Base-by-base conservation (phyloP, 1,284 basidiomycete genomes). In the Leccinum griseonigrum region DNA sequence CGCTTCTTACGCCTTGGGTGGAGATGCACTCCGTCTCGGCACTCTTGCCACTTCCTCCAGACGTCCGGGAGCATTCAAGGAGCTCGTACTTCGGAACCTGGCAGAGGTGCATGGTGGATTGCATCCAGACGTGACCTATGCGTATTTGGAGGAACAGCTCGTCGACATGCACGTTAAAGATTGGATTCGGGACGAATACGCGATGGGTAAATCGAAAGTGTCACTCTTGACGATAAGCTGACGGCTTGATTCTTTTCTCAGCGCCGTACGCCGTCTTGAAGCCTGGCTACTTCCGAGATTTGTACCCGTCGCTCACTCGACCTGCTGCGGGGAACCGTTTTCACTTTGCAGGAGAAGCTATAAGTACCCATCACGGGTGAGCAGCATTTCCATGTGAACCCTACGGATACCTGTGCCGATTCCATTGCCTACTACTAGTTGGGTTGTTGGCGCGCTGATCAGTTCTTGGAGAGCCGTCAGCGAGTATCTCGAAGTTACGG, bases 381-480 rank as follows among this genome's bases (percentile, higher is more conserved):
- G 52, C 29, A 26, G 2, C 4, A n/a, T n/a, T 22, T 14, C 3
- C 2, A 36, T 7, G 3, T 32, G 16, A 22, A n/a, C 10, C 2
- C 0, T 4, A n/a, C 6, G 13, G 6, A 4, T 0, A 10, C 5
- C 4, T 1, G 16, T 11, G 5, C 16, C 32, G 18, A 66, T 13
- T 13, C 18, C 1, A 5, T 6, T 3, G 2, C 3, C 38, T 40
- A n/a, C 3, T 11, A 65, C 3, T 11, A 65, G 64, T 7, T 71
- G 71, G 71, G 58, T 69, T 2, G 68, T 69, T 28, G 68, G 68
- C 8, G 68, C 68, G 3, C 60, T 69, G 5, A 64, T 69, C 18
- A 69, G 68, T 16, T 58, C 69, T 10, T 70, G 69, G 71, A 63
- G 60, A n/a, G 69, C 69, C 1, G 69, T 71, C 6, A 57, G 63